Conservation (phyloP, 805 yeast genomes). For the Starmerella bombicola region DNA sequence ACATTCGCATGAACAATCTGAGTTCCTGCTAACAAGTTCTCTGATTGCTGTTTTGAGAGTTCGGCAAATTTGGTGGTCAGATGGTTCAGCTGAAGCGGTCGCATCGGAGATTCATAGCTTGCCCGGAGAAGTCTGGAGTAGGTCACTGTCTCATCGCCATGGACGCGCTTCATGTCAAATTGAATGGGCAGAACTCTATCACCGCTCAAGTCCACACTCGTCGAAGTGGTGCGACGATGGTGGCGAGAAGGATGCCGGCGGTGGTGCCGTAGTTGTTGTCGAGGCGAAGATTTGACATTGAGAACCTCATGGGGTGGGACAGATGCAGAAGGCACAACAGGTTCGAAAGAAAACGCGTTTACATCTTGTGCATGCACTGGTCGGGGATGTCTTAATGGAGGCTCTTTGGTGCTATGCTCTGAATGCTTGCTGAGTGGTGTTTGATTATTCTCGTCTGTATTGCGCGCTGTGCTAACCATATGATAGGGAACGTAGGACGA, state of each 20-base stretch:
- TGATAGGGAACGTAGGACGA: not conserved
- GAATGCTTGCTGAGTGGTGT: not conserved
- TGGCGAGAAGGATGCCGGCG: conserved; percentile 2
- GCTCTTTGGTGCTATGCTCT: conserved; percentile 1
- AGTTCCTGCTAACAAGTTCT: conserved; percentile 15
- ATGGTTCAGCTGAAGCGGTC: conserved; percentile 22
- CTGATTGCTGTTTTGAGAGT: conserved; percentile 17
- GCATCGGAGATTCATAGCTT: conserved; percentile 28
- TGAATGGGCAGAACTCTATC: conserved; percentile 25
- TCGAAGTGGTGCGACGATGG: conserved; percentile 22
- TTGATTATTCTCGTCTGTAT: not conserved
- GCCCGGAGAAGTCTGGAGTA: conserved; percentile 28
- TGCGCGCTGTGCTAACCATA: not conserved
- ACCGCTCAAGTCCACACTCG: conserved; percentile 20
- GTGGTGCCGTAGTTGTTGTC: conserved; percentile 1
- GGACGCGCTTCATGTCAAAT: conserved; percentile 18
- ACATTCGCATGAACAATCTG: conserved; percentile 28
- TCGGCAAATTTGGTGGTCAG: conserved; percentile 25
- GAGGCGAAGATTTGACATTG: conserved; percentile 8
- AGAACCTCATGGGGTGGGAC: conserved; percentile 13
- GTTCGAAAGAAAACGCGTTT: conserved; percentile 5
- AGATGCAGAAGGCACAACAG: conserved; percentile 14
- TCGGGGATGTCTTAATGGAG: conserved; percentile 18
- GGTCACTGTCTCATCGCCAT: conserved; percentile 15
- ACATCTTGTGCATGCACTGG: conserved; percentile 13